These are phyloP conservation scores for Scedosporium aurantiacum DNA, from an alignment of 2,329 filamentous ascomycete species.

Conservation along the genomic window DNA sequence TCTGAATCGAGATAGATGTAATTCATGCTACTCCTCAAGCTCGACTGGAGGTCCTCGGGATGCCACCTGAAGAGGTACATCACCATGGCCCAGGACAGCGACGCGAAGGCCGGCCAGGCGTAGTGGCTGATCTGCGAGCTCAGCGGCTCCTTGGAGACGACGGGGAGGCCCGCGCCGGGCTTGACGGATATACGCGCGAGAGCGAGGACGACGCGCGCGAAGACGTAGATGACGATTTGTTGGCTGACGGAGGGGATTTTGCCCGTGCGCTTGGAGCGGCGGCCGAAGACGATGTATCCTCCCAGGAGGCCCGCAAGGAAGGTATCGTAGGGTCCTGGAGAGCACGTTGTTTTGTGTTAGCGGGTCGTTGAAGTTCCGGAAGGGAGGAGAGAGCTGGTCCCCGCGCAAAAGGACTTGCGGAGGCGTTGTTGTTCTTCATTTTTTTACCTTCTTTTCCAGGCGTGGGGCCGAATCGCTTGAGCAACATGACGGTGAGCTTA, in stretches of 20 bases:
- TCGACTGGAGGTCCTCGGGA: slow-evolving; percentile 82
- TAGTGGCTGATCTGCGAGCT: slow-evolving; percentile 49
- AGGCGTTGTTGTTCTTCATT: too few species aligned
- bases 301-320: slow-evolving; percentile 81
- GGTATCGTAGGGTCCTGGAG: slow-evolving; percentile 62
- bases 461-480: slow-evolving; percentile 51
- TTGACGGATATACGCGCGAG: slow-evolving; percentile 75
- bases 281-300: slow-evolving; percentile 86
- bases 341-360: not conserved
- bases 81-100: slow-evolving; percentile 79
- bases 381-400: not conserved
- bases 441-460: slow-evolving; percentile 47
- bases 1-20: slow-evolving; percentile 93
- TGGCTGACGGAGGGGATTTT: slow-evolving; percentile 74
- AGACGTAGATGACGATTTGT: slow-evolving; percentile 97
- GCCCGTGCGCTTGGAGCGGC: slow-evolving; percentile 48
- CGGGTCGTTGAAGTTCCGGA: not conserved
- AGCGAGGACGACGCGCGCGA: slow-evolving; percentile 78
- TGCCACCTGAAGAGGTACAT: slow-evolving; percentile 95
- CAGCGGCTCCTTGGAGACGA: slow-evolving; percentile 36
- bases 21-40: slow-evolving; percentile 87
- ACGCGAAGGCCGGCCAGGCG: slow-evolving; percentile 89
- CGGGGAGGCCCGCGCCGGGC: slow-evolving; percentile 39
- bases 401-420: not conserved
- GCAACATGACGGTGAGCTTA: slow-evolving; percentile 67